phyloP scores from a whole-genome alignment of 148 eudicot genomes.

The Diospyros kaki region DNA sequence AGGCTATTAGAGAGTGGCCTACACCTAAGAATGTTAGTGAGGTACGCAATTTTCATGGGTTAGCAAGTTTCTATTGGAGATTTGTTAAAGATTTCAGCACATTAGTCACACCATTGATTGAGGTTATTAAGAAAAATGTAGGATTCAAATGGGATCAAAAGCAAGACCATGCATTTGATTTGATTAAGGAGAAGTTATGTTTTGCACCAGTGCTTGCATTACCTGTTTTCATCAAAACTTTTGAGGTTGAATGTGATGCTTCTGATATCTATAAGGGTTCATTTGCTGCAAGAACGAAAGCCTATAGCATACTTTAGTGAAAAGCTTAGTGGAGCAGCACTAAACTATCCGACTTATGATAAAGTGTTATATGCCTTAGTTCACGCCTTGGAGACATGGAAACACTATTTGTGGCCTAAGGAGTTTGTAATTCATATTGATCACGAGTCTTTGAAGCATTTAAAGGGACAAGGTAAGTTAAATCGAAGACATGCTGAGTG shows the following conservation, averaged over 20 bases:
- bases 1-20: not conserved
- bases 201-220: not conserved
- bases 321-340: not conserved
- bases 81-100: not conserved
- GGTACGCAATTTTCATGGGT: not conserved
- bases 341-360: not conserved
- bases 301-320: not conserved
- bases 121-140: not conserved
- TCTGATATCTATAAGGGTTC: not conserved
- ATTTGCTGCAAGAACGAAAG: not conserved
- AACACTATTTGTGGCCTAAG: not conserved
- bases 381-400: not conserved
- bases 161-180: not conserved
- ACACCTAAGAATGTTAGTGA: not conserved
- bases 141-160: not conserved
- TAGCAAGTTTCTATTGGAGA: not conserved
- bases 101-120: not conserved
- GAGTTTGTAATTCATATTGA: not conserved
- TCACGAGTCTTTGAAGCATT: not conserved
- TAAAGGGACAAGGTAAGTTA: not conserved
- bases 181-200: not conserved
- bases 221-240: not conserved
- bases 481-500: not conserved
- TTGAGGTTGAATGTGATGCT: slow-evolving; percentile 1
- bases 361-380: not conserved